Conservation (phyloP, 2,329 filamentous ascomycete genomes). For the Waltergamsia citrina region DNA sequence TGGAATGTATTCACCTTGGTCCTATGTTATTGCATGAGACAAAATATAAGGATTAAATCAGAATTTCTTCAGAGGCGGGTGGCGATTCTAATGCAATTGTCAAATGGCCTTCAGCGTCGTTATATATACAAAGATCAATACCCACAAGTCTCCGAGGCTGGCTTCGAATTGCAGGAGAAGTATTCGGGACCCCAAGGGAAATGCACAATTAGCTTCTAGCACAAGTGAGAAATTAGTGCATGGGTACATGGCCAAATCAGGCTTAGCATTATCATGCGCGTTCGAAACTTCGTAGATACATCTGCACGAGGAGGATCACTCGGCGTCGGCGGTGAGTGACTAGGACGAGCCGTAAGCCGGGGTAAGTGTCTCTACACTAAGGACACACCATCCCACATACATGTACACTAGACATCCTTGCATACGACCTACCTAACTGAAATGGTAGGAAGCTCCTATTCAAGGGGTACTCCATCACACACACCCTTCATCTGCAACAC, state of each 20-base stretch:
- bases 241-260: background rate
- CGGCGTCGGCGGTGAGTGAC: background rate
- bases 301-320: background rate
- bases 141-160: background rate
- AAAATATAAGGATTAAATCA: background rate
- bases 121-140: conserved; percentile 1
- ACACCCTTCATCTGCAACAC: no score
- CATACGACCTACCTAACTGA: no score
- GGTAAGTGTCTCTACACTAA: no score
- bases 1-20: conserved; percentile 1
- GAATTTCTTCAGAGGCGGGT: background rate
- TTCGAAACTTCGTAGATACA: background rate
- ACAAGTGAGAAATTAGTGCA: background rate
- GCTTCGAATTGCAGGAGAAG: conserved; percentile 1
- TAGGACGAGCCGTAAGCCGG: no score
- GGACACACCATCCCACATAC: no score
- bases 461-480: no score
- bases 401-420: no score
- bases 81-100: no score
- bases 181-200: background rate
- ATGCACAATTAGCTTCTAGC: conserved; percentile 1
- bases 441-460: no score
- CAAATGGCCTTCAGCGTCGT: no score
- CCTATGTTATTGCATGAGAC: background rate
- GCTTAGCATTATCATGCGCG: no score